Base-by-base conservation (phyloP, 2,329 filamentous ascomycete genomes). In the Lachnellula occidentalis region DNA sequence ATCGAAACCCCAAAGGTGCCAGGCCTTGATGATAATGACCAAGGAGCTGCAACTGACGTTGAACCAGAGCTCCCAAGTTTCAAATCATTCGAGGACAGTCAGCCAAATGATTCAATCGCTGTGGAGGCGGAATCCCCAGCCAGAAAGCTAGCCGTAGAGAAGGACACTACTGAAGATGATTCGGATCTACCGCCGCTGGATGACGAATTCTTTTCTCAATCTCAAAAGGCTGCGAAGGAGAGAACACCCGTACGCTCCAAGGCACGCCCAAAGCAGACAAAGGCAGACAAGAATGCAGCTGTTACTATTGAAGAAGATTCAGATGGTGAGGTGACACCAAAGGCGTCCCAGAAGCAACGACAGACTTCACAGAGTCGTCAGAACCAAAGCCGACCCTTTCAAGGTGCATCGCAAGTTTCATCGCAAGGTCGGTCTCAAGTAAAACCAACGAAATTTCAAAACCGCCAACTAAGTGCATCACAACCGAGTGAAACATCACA, bases 221-320 rank as follows among this genome's bases (percentile, higher is more conserved):
- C 37, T n/a, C 37, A 41, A 17, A 41, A 43, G 14, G 6, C 21
- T 17, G 41, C 19, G 11, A 52, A 62, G 2, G 64, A 66, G 48
- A 63, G 54, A 19, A 41, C 36, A 14, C 48, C 54, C 45, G 15
- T 48, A 39, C 34, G 21, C 27, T 43, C 53, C 7, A 55, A 31
- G 48, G 52, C 17, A 55, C 61, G 1, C 54, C 54, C 17, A 6
- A 45, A 61, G 53, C 5, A n/a, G 9, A 69, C 76, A 50, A 34
- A 61, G 2, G 74, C 73, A 12, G 77, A 77, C 49, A 71, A 77
- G 37, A 74, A 74, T 51, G 72, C 69, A 11, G 77, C 77, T 71
- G 70, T 69, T 27, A 73, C 66, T 27, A 60, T 76, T 1, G 76
- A 77, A 22, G 62, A 51, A 24, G 48, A 53, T 22, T 39, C 53